phyloP scores from a whole-genome alignment of 140 eudicot genomes.

The Senecio squalidus region DNA sequence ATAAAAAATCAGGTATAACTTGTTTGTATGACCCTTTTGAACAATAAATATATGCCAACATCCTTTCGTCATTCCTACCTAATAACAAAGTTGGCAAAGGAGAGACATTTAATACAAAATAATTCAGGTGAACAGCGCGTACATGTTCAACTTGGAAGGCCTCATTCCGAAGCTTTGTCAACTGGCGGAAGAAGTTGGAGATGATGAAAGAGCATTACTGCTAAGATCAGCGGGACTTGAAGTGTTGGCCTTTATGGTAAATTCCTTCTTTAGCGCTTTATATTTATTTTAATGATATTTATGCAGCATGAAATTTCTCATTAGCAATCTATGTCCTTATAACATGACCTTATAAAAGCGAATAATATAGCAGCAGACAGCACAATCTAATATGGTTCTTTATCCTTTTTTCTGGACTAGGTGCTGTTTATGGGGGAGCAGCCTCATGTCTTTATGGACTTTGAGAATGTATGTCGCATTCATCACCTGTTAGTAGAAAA shows the following conservation, averaged over 20 bases:
- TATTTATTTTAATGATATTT: conserved; percentile 3
- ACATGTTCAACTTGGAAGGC: conserved; percentile 80
- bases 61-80: too few relatives aligned
- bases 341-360: background rate
- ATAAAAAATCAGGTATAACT: conserved; percentile 56
- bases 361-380: background rate
- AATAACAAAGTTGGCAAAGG: too few relatives aligned
- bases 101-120: background rate
- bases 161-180: conserved; percentile 78
- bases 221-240: conserved; percentile 76
- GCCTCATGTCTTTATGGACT: conserved; percentile 64
- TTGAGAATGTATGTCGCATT: conserved; percentile 58
- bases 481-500: conserved; percentile 17
- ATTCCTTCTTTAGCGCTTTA: background rate
- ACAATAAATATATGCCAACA: background rate
- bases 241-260: conserved; percentile 68
- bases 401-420: conserved; percentile 19
- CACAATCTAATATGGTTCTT: conserved; percentile 10
- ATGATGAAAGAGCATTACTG: conserved; percentile 52
- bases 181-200: conserved; percentile 77
- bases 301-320: conserved; percentile 6
- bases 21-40: background rate
- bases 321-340: background rate
- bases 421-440: conserved; percentile 72
- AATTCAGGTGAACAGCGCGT: conserved; percentile 58